phyloP scores from a whole-genome alignment of 169 alveolate genomes.

The Cryptosporidium ubiquitum region DNA sequence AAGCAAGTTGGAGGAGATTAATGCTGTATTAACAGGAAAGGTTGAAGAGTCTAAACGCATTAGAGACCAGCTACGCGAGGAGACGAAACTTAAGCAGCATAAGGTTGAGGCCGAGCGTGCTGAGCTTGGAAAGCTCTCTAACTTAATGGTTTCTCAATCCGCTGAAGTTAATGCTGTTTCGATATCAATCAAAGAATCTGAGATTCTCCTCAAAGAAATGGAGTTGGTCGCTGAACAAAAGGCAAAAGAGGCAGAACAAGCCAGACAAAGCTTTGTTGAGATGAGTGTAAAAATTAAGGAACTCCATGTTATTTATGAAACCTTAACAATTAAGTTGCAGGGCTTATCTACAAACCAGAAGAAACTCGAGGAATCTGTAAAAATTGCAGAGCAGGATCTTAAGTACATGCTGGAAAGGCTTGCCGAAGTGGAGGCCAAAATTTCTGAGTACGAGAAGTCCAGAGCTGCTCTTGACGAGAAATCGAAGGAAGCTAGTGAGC shows the following conservation, averaged over 20 bases:
- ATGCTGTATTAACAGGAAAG: conserved; percentile 5
- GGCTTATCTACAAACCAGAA: not conserved
- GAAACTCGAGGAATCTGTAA: conserved; percentile 11
- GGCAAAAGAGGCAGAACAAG: conserved; percentile 23
- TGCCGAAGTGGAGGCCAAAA: conserved; percentile 20
- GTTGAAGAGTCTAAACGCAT: conserved; percentile 19
- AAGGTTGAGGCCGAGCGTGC: not conserved
- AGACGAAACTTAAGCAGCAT: not conserved
- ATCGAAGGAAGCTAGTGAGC: conserved; percentile 53
- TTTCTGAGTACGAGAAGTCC: conserved; percentile 7
- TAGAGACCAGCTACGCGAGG: conserved; percentile 14
- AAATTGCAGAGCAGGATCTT: conserved; percentile 22
- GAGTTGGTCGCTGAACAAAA: not conserved
- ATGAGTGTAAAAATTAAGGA: conserved; percentile 36
- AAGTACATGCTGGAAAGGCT: not conserved
- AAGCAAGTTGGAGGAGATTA: not conserved
- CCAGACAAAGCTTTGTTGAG: not conserved
- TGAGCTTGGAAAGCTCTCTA: conserved; percentile 25
- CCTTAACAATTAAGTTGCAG: not conserved
- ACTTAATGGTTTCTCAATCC: conserved; percentile 12
- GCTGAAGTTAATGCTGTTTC: conserved; percentile 31
- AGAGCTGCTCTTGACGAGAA: conserved; percentile 32
- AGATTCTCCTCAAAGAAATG: conserved; percentile 2
- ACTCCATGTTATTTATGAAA: conserved; percentile 4
- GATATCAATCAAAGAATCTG: conserved; percentile 25